A percentile compares a stretch with the other conserved stretches of the same genome.
These are phyloP conservation scores for Protea cynaroides DNA, from an alignment of 164 flowering plant genomes.

Conservation along the genomic window DNA sequence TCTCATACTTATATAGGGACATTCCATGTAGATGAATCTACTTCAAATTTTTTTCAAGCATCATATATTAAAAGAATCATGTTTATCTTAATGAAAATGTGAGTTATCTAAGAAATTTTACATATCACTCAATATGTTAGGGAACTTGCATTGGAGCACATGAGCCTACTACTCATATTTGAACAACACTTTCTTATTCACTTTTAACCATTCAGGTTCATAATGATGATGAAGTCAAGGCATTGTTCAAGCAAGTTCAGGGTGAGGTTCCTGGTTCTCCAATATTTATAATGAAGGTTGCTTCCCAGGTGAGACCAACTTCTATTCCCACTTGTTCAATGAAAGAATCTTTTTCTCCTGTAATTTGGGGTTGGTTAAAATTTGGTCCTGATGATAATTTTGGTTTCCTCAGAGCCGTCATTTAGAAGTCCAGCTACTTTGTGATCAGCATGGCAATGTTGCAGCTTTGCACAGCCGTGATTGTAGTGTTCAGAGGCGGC, in stretches of 20 bases:
- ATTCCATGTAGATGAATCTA: too few species aligned
- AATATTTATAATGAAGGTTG: conserved; percentile 97
- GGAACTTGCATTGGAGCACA: conserved; percentile 1
- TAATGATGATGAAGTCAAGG: conserved; percentile 97
- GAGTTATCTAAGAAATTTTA: neutral
- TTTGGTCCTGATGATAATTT: conserved; percentile 14
- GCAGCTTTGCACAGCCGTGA: conserved; percentile 99
- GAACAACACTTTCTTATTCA: neutral
- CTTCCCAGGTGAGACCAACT: conserved; percentile 77
- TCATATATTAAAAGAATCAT: too few species aligned
- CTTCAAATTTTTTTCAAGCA: neutral
- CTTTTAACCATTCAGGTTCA: conserved; percentile 58
- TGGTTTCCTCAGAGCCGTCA: conserved; percentile 73
- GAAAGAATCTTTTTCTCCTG: neutral
- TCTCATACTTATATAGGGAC: neutral
- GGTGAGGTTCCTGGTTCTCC: conserved; percentile 99
- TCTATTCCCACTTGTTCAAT: neutral
- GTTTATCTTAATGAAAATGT: too few species aligned
- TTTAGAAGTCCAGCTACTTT: conserved; percentile 94
- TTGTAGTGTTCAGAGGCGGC: conserved; percentile 98
- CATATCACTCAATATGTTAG: neutral
- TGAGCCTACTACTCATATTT: neutral
- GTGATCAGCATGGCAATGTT: conserved; percentile 97
- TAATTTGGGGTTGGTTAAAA: conserved; percentile 1
- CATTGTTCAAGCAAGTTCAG: conserved; percentile 98